Percentiles rank a stretch among this genome's conserved stretches.
These are phyloP conservation scores for Xerocomellus intermedius DNA, from an alignment of 768 basidiomycete species.

Conservation along the genomic window DNA sequence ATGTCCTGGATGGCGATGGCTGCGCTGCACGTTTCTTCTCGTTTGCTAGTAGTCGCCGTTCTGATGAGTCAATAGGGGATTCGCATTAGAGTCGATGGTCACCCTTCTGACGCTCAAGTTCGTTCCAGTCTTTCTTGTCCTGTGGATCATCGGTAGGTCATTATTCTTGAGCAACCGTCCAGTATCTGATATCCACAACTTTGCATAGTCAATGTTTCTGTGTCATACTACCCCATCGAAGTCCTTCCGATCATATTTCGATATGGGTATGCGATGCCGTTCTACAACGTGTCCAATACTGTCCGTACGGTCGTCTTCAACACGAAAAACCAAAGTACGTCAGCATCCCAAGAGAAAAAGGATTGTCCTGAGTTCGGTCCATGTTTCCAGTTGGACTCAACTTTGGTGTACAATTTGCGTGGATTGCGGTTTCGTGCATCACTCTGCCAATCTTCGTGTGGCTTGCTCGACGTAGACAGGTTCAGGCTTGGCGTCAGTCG, in stretches of 20 bases:
- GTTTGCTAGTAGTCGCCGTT: background rate
- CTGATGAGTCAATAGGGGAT: slow-evolving; percentile 42
- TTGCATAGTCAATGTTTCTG: slow-evolving; percentile 53
- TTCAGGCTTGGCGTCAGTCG: slow-evolving; percentile 21
- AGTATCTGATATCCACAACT: background rate
- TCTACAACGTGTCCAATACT: slow-evolving; percentile 66
- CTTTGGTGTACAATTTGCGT: slow-evolving; percentile 58
- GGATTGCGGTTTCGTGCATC: slow-evolving; percentile 54
- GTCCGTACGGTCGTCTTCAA: slow-evolving; percentile 63
- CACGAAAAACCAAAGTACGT: slow-evolving; percentile 58
- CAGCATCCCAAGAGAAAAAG: background rate
- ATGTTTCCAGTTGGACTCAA: slow-evolving; percentile 52
- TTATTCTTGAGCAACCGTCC: background rate
- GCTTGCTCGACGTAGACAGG: slow-evolving; percentile 30
- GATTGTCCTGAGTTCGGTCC: background rate
- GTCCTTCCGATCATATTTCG: slow-evolving; percentile 55
- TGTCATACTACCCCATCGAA: slow-evolving; percentile 56
- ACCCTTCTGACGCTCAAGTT: slow-evolving; percentile 52
- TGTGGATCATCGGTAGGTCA: slow-evolving; percentile 59
- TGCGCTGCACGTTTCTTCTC: slow-evolving; percentile 42
- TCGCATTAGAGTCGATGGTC: slow-evolving; percentile 59
- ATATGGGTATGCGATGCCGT: slow-evolving; percentile 70
- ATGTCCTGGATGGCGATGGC: slow-evolving; percentile 57
- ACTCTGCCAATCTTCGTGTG: slow-evolving; percentile 53
- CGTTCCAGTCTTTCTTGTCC: slow-evolving; percentile 58